Conservation (phyloP, 495 filamentous ascomycete species). For the Acidiella bohemica region DNA sequence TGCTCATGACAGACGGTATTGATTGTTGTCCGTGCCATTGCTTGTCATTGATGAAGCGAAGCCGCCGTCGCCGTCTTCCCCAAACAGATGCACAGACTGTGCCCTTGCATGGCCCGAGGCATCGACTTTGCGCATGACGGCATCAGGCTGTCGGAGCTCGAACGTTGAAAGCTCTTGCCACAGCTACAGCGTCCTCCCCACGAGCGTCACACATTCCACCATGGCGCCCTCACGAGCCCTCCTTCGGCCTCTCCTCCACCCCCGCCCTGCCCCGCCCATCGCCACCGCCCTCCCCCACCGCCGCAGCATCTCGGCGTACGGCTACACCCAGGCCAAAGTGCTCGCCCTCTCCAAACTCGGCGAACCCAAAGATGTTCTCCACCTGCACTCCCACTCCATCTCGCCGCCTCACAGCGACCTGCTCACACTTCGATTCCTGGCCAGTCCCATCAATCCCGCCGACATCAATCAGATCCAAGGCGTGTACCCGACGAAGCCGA, state of each 20-base stretch:
- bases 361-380: slow-evolving; percentile 67
- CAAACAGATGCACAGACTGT: neutral
- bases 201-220: neutral
- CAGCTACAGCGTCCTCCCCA: neutral
- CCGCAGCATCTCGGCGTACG: slow-evolving; percentile 61
- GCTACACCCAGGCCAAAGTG: slow-evolving; percentile 92
- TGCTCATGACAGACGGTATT: no score
- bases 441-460: slow-evolving; percentile 87
- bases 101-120: neutral
- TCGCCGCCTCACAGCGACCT: slow-evolving; percentile 27
- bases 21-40: no score
- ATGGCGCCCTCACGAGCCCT: slow-evolving; percentile 15
- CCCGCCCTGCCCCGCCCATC: neutral
- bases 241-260: neutral
- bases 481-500: slow-evolving; percentile 77
- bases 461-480: slow-evolving; percentile 97
- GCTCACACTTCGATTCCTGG: slow-evolving; percentile 60
- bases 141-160: neutral
- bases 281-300: slow-evolving; percentile 2
- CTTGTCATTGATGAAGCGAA: neutral
- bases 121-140: neutral
- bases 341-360: slow-evolving; percentile 77
- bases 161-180: neutral
- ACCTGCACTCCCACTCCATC: slow-evolving; percentile 32
- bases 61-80: no score